Base-by-base conservation (phyloP, 148 eudicot species). In the Nepenthes mirabilis region DNA sequence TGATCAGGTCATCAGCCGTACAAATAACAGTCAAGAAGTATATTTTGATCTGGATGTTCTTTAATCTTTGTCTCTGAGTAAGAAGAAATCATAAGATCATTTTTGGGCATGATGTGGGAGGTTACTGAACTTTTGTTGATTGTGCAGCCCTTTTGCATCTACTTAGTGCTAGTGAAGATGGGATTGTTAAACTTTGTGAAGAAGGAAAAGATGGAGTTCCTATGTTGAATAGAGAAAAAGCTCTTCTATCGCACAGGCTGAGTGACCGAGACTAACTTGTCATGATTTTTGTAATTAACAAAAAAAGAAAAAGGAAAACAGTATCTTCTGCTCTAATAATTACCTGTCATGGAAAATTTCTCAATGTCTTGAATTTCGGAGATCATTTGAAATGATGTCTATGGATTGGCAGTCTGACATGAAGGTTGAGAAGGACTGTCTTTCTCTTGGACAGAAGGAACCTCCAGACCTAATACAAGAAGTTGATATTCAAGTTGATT, bases 131-230 rank as follows among this genome's bases (percentile, higher is more conserved):
- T 80, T 72, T 96, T 80, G 87, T 84, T 65, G 96, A 86, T 65
- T 84, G 96, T 62, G 95, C 89, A 55, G 85, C 99, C 61, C 96
- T 93, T 80, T 88, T 96, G 99, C 96, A 88, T 82, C 96, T 86
- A 76, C 59, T 88, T 56, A 86, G 99, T 78, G 72, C 85, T 56
- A 88, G 77, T 74, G 96, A 93, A 79, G 96, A 86, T 65, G 95
- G 89, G 69, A 77, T 89, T 77, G 64, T 80, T 61, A 86, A 80
- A 53, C 54, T 89, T 68, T 95, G 91, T 58, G 95, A 86, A 73
- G 96, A 93, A 74, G 75, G 70, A 43, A 86, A 86, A 74, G 73
- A 77, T 57, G 96, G 84, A 59, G 59, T 73, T 33, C 71, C 85
- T 35, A 72, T 65, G 74, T 58, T 82, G 64, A 77, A 63, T 37